Base-by-base conservation (phyloP, 1,284 basidiomycete species). In the Flammula alnicola region DNA sequence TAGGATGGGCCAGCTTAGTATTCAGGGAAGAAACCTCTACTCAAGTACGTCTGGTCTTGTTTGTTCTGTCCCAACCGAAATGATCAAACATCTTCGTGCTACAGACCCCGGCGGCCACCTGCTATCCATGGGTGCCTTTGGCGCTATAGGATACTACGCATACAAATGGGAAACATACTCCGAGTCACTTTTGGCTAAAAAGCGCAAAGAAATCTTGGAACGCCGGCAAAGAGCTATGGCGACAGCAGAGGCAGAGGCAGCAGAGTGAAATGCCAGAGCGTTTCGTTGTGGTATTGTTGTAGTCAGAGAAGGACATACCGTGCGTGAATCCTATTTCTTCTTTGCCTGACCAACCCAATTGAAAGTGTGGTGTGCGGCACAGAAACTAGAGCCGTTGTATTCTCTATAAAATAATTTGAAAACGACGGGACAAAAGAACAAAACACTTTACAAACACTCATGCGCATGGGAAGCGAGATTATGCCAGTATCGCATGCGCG, bases 1-100 rank as follows among this genome's bases (percentile, higher is more conserved):
- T 11, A 79, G 91, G 55, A 74, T 91, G 54, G 89, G 89, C 59
- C 91, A 93, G 69, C 83, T 93, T 17, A 86, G 86, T 44, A 85
- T 94, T 59, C 88, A 91, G 66, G 80, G 74, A 59, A 76, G 84
- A 59, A 81, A 82, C 60, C 73, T 88, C 40, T 75, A 84, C 63
- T 75, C 80, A 39, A 88, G 88, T 91, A 63, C 62, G 88, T 80
- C 14, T 37, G 12, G 11, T 16, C 38, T 35, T 11, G 31, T 37
- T 36, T 33, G 33, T 17, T 31, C 20, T 36, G 33, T 14, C 29
- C 22, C 19, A 26, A 23, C 33, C 22, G 42, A 20, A 25, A 39
- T 48, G 26, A 33, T 22, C 23, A 35, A 46, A 23, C 12, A 31
- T 20, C 30, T 25, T 47, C 14, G 23, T 30, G 22, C 26, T 44